Evolutionary conservation across 108 stramenopile genomes (phyloP), one percentile per base, ranked within the genome.

Genomic region (Aurantiochytrium sp.): DNA sequence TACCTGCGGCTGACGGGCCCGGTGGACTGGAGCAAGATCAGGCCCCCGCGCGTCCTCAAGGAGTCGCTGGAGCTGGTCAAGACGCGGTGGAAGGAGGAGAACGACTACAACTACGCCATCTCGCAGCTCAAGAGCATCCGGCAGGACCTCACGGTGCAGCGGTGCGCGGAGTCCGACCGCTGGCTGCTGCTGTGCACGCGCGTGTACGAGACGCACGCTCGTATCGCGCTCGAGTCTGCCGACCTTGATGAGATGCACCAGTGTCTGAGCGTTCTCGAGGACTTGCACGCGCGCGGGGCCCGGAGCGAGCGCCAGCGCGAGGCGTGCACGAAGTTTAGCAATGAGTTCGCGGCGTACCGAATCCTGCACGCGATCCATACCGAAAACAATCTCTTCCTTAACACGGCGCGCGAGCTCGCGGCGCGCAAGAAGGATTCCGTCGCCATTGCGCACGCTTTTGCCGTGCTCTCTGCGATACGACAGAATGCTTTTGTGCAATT

Each of bases 191-290:
- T 87, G 22, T 87, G 91, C 27, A 90, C 88, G 17, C 69, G 92
- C 37, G 95, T 95, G 19, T 96, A 96, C 88, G 95, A 95, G 86
- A 95, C 94, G 6, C 95, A 96, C 89, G 95, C 93, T 41, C 89
- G 96, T 12, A 93, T 96, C 39, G 89, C 95, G 10, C 85, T 96
- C 42, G 95, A 96, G 86, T 68, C 92, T 53, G 95, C 94, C 4
- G 95, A 96, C 89, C 88, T 96, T 55, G 92, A 94, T 42, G 96
- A 96, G 85, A 95, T 95, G 88, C 93, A 95, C 87, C 95, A 96
- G 86, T 96, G 96, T 85, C 95, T 95, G 85, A 95, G 93, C 31
- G 91, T 93, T 69, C 93, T 96, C 55, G 88, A 91, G 45, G 90
- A 89, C 54, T 73, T 95, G 59, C 90, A 93, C 31, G 69, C 39